Evolutionary conservation across 768 basidiomycete genomes (phyloP).

Genomic region (Tulasnella sp.): DNA sequence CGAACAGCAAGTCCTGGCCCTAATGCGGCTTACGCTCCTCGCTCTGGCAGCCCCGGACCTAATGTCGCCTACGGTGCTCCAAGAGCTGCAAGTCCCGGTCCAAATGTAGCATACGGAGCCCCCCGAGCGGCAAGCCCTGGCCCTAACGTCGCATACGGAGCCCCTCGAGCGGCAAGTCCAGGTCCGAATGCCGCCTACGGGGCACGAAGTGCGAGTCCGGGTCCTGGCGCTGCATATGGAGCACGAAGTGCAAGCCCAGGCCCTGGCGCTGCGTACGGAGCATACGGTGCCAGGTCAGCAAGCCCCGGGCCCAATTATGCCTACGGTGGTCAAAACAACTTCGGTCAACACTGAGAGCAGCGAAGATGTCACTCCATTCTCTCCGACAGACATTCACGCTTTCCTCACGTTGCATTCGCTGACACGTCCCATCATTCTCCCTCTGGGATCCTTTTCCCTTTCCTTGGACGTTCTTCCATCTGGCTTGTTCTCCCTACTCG

Average conservation of each 20-base stretch:
- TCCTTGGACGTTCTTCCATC: neutral
- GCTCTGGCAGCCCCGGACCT: conserved; percentile 7
- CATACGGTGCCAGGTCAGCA: neutral
- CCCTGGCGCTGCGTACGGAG: conserved; percentile 6
- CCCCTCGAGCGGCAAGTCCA: conserved; percentile 24
- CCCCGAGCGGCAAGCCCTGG: conserved; percentile 27
- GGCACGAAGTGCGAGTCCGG: conserved; percentile 24
- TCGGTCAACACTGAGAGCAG: neutral
- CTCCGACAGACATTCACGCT: too few relatives aligned
- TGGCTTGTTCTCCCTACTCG: neutral
- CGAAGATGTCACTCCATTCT: neutral
- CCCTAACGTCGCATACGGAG: conserved; percentile 17
- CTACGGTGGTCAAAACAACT: conserved; percentile 25
- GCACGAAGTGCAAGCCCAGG: conserved; percentile 12
- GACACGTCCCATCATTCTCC: neutral
- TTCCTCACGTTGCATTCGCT: neutral
- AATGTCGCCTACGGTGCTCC: neutral
- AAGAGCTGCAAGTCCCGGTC: neutral
- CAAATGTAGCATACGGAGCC: conserved; percentile 20
- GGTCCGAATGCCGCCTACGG: conserved; percentile 18
- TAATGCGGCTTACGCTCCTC: conserved; percentile 15
- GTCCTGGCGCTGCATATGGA: conserved; percentile 19
- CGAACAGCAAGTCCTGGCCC: conserved; percentile 22
- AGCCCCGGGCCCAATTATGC: conserved; percentile 40
- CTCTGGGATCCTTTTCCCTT: neutral